phyloP scores from a whole-genome alignment of 2,329 filamentous ascomycete genomes.

The Neopestalotiopsis sp. region DNA sequence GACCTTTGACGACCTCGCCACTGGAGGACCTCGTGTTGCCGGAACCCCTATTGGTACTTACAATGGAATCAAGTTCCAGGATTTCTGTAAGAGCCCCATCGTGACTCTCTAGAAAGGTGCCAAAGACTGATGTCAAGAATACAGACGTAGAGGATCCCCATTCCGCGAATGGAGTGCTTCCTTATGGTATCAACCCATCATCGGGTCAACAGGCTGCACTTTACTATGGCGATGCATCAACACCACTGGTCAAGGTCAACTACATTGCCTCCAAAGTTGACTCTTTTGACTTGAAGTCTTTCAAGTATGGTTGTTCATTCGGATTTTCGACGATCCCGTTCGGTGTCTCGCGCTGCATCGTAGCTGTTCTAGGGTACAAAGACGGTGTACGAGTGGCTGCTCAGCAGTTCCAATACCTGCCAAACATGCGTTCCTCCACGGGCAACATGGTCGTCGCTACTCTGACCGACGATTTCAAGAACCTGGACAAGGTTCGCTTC shows the following conservation, averaged over 20 bases:
- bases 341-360: not conserved
- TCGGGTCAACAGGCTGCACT: not conserved
- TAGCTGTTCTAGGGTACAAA: conserved; percentile 2
- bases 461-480: not conserved
- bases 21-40: not conserved
- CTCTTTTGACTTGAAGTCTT: not conserved
- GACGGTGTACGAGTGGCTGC: not conserved
- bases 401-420: conserved; percentile 3
- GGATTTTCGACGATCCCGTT: not conserved
- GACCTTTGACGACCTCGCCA: not conserved
- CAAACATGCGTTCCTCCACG: conserved; percentile 6
- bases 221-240: conserved; percentile 1
- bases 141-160: not conserved
- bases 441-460: not conserved
- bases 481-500: not conserved
- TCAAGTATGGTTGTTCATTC: conserved; percentile 4
- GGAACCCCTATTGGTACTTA: not conserved
- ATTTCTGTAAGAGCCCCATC: not conserved
- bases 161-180: not conserved
- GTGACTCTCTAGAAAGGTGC: no score
- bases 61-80: conserved; percentile 12
- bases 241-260: conserved; percentile 1
- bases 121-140: not conserved
- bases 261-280: not conserved
- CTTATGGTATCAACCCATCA: conserved; percentile 4